These are phyloP conservation scores for Phytophthora crassamura DNA, from an alignment of 352 stramenopile genomes.

Conservation along the genomic window DNA sequence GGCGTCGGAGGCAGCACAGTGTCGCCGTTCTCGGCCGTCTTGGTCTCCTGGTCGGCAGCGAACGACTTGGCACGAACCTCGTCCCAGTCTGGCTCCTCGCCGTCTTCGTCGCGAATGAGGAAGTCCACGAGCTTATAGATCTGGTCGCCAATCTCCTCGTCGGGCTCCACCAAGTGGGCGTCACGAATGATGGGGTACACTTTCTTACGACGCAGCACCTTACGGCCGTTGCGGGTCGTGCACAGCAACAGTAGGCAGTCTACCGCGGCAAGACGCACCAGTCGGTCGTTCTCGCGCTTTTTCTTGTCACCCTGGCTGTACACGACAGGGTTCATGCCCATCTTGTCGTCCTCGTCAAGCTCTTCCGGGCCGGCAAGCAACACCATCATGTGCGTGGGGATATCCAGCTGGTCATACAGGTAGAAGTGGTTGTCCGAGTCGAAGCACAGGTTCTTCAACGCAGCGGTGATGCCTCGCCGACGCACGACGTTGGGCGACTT, in stretches of 20 bases:
- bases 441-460: constrained; percentile 88
- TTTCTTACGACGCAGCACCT: constrained; percentile 84
- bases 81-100: constrained; percentile 86
- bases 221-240: constrained; percentile 80
- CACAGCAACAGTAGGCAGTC: constrained; percentile 82
- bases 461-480: constrained; percentile 69
- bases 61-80: constrained; percentile 75
- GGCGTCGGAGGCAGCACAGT: constrained; percentile 22
- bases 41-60: constrained; percentile 53
- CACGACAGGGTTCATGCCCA: constrained; percentile 80
- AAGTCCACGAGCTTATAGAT: constrained; percentile 92
- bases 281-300: constrained; percentile 79
- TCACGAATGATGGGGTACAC: constrained; percentile 89
- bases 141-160: constrained; percentile 86
- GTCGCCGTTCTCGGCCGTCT: constrained; percentile 38
- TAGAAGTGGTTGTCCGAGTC: constrained; percentile 91
- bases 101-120: constrained; percentile 87
- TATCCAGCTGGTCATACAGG: constrained; percentile 85
- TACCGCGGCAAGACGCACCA: constrained; percentile 74
- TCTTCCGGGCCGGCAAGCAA: constrained; percentile 77
- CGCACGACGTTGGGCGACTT: constrained; percentile 86
- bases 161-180: constrained; percentile 77
- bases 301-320: constrained; percentile 84
- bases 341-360: constrained; percentile 80
- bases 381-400: constrained; percentile 82